Evolutionary conservation across 331 rosid species (phyloP).

Genomic region (Malus hybrid): DNA sequence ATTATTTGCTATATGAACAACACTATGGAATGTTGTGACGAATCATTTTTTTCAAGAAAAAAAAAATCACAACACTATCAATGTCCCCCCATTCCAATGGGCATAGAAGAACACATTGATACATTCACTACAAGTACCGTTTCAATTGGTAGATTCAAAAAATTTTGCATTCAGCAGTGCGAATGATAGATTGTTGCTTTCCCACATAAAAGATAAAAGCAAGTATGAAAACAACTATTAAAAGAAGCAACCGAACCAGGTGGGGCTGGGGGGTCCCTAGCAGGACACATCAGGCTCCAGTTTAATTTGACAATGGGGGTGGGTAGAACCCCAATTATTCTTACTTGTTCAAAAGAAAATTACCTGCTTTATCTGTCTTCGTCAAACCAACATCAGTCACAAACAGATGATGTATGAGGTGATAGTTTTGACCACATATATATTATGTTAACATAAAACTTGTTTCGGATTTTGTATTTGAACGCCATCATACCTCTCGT

Average conservation of each 20-base stretch:
- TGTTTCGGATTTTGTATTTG: not conserved
- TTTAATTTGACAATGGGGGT: conserved; percentile 28
- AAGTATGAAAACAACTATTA: not conserved
- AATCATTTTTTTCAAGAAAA: too few species aligned
- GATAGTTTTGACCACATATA: not conserved
- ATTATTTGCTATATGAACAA: too few species aligned
- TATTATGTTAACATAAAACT: not conserved
- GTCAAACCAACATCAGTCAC: conserved; percentile 27
- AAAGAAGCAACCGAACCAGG: not conserved
- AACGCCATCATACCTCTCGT: not conserved
- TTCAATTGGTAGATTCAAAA: not conserved
- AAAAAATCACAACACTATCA: not conserved
- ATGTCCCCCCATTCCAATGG: not conserved
- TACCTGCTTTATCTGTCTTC: conserved; percentile 26
- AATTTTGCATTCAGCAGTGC: not conserved
- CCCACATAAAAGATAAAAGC: not conserved
- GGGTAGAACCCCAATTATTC: conserved; percentile 39
- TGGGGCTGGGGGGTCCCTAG: not conserved
- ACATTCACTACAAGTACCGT: not conserved
- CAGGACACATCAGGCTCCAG: conserved; percentile 27
- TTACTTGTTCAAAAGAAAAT: conserved; percentile 20
- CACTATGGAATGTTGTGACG: too few species aligned
- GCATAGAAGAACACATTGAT: not conserved
- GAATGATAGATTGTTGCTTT: not conserved
- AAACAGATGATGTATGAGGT: conserved; percentile 15